phyloP scores from a whole-genome alignment of 108 stramenopile genomes.

The Fragilariopsis cylindrus region DNA sequence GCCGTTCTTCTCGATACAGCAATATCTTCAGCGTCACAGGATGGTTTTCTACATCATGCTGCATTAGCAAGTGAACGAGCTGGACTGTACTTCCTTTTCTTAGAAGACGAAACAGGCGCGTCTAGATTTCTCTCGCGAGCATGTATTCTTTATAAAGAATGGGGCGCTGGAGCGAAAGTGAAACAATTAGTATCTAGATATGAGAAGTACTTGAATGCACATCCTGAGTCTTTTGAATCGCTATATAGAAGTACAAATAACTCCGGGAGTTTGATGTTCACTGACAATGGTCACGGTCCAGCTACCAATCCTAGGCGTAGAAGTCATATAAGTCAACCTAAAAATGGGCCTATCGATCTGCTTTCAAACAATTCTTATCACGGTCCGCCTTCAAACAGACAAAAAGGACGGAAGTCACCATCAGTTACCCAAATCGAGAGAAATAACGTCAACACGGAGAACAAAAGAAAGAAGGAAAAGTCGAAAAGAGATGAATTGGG shows the following conservation, averaged over 20 bases:
- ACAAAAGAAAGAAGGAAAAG: too few species aligned
- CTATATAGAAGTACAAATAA: too few species aligned
- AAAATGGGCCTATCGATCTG: too few species aligned
- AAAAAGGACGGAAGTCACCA: background rate
- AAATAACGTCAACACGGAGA: too few species aligned
- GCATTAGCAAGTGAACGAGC: slow-evolving; percentile 20
- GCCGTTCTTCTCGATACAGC: background rate
- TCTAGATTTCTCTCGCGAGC: background rate
- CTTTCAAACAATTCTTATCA: too few species aligned
- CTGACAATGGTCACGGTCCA: background rate
- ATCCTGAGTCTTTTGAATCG: background rate
- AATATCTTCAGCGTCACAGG: slow-evolving; percentile 5
- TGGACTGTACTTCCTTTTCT: background rate
- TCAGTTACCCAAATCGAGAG: background rate
- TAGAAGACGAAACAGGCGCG: background rate
- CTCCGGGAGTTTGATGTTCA: slow-evolving; percentile 1
- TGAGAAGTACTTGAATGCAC: background rate
- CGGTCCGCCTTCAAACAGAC: background rate
- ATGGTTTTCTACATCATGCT: slow-evolving; percentile 15
- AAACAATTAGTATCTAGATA: background rate
- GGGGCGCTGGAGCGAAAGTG: slow-evolving; percentile 9
- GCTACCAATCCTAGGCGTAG: too few species aligned
- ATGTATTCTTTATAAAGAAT: slow-evolving; percentile 6
- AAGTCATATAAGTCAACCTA: too few species aligned
- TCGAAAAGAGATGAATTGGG: too few species aligned